A percentile compares a stretch with the other conserved stretches of the same genome.
These are phyloP conservation scores for Candida yuanshanica DNA, from an alignment of 805 yeast genomes.

Conservation along the genomic window DNA sequence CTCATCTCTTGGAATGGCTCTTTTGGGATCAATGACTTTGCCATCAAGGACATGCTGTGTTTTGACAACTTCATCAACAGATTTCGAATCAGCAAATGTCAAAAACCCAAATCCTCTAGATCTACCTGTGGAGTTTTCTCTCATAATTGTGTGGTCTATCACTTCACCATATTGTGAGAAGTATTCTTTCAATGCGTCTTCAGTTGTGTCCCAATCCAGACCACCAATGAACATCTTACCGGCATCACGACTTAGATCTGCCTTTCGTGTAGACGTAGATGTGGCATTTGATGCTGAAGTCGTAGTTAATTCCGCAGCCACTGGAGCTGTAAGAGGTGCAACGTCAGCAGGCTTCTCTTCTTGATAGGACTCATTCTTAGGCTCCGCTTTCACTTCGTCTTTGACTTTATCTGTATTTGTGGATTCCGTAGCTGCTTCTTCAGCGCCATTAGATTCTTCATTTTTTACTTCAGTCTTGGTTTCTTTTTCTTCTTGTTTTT, in stretches of 20 bases:
- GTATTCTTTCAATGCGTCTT: slow-evolving; percentile 75
- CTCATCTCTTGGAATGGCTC: slow-evolving; percentile 96
- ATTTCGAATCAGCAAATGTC: slow-evolving; percentile 73
- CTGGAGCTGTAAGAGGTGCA: slow-evolving; percentile 6
- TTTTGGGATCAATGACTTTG: slow-evolving; percentile 92
- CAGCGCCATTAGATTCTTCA: slow-evolving; percentile 13
- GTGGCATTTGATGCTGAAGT: background rate
- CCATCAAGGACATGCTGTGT: slow-evolving; percentile 91
- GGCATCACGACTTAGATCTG: slow-evolving; percentile 60
- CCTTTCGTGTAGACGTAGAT: slow-evolving; percentile 27
- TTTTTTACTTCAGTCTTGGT: slow-evolving; percentile 23
- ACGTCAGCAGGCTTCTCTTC: background rate
- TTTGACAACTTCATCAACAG: slow-evolving; percentile 82
- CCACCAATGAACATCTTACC: slow-evolving; percentile 97
- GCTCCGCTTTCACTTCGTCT: slow-evolving; percentile 3
- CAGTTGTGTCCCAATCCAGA: slow-evolving; percentile 95
- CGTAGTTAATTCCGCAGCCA: too few relatives aligned
- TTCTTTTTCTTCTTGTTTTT: slow-evolving; percentile 14
- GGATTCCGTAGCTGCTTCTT: slow-evolving; percentile 11
- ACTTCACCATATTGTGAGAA: slow-evolving; percentile 88
- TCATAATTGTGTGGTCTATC: slow-evolving; percentile 85
- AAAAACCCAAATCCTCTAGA: slow-evolving; percentile 94
- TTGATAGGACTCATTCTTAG: too few relatives aligned
- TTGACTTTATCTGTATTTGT: slow-evolving; percentile 8
- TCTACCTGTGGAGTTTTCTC: slow-evolving; percentile 79